Conservation (phyloP, 352 stramenopile genomes). For the Phytopythium aichiense region DNA sequence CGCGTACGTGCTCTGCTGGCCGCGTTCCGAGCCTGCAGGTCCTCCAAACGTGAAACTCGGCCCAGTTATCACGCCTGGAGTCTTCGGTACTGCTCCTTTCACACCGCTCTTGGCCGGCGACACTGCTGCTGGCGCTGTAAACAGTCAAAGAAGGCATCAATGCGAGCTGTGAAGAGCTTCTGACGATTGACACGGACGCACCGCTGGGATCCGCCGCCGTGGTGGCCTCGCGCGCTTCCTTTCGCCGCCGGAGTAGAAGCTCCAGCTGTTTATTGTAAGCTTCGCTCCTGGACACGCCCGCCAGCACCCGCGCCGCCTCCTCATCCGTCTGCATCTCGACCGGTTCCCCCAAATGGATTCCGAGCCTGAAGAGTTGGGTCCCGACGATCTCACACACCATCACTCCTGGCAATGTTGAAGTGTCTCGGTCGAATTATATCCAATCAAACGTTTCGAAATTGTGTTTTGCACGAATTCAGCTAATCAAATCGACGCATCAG, state of each 20-base stretch:
- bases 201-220: conserved; percentile 5
- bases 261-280: conserved; percentile 41
- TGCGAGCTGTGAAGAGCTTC: not conserved
- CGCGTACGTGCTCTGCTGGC: conserved; percentile 29
- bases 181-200: not conserved
- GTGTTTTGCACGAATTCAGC: not conserved
- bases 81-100: not conserved
- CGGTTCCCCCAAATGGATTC: conserved; percentile 2
- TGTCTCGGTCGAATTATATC: not conserved
- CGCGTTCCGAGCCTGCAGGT: no score
- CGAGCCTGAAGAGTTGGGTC: not conserved
- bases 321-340: conserved; percentile 48
- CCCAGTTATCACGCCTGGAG: not conserved
- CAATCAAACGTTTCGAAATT: not conserved
- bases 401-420: conserved; percentile 6
- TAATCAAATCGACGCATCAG: not conserved
- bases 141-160: not conserved
- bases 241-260: conserved; percentile 33
- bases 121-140: not conserved
- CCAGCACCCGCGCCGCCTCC: conserved; percentile 10
- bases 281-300: conserved; percentile 18
- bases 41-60: not conserved
- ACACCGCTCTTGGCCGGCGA: not conserved
- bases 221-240: conserved; percentile 22
- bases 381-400: conserved; percentile 4